Conservation (phyloP, 2,329 filamentous ascomycete species). For the Drechslerella dactyloides region DNA sequence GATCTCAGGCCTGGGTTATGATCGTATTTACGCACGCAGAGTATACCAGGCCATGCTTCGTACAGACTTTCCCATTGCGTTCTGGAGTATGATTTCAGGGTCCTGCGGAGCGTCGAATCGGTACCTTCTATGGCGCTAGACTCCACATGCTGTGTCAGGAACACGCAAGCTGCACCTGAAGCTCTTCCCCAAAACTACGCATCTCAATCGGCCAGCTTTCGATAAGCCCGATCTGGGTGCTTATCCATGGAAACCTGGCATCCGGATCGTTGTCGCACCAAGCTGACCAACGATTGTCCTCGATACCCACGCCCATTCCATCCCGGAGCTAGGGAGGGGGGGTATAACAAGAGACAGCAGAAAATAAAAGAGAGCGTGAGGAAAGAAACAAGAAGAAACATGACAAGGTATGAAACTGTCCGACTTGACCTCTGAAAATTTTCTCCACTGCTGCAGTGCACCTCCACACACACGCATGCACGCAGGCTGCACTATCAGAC, state of each 20-base stretch:
- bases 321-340: constrained; percentile 15
- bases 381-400: constrained; percentile 12
- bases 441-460: constrained; percentile 42
- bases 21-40: constrained; percentile 5
- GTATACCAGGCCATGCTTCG: not conserved
- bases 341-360: constrained; percentile 38
- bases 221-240: constrained; percentile 35
- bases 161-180: constrained; percentile 42
- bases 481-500: constrained; percentile 5
- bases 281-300: constrained; percentile 34
- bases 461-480: constrained; percentile 35
- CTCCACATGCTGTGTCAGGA: constrained; percentile 49
- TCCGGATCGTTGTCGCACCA: constrained; percentile 46
- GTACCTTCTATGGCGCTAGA: constrained; percentile 9
- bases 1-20: constrained; percentile 10
- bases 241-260: constrained; percentile 43
- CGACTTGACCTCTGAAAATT: constrained; percentile 44
- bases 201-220: constrained; percentile 18
- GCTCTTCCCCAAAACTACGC: constrained; percentile 35
- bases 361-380: constrained; percentile 21
- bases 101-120: constrained; percentile 27
- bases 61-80: constrained; percentile 29
- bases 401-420: constrained; percentile 50
- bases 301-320: constrained; percentile 34
- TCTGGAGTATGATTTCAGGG: constrained; percentile 45